Evolutionary conservation across 495 filamentous ascomycete genomes (phyloP), one percentile per base, ranked within the genome.

Genomic region (Talaromyces wortmannii): DNA sequence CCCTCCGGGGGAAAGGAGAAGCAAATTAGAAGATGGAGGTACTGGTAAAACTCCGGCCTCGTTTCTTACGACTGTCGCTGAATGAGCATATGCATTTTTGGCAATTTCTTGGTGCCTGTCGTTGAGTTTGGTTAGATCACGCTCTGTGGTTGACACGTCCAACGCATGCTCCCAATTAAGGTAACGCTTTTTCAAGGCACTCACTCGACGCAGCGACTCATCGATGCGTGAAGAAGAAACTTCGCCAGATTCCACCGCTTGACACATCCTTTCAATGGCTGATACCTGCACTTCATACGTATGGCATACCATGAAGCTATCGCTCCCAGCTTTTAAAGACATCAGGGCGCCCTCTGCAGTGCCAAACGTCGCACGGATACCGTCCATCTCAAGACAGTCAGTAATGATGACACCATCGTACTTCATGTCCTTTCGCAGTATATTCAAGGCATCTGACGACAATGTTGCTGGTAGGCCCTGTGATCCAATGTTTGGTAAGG

Each of bases 241-340:
- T 6, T 62, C 54, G 5, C 73, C 75, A 36, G 67, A 67, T 44
- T 68, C 55, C 2, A 78, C 61, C 10, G 75, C 76, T 52, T 74
- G 55, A 42, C 64, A 59, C 2, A 79, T 67, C 16, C 62, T 57
- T 44, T 70, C 64, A 29, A 79, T 75, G 3, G 76, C 72, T 5
- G 57, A 68, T 10, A 75, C 62, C 50, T 79, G 76, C 29, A 72
- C 73, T 10, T 63, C 59, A 52, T 72, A 76, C 7, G 76, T 79
- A 58, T 79, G 76, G 52, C 75, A 79, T 10, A 79, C 66, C 75
- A 78, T 78, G 12, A 76, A 63, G 33, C 75, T 76, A 43, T 79
- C 76, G 48, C 69, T 73, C n/a, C 76, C 76, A 30, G 76, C 76
- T 40, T 67, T 67, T 32, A 79, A 52, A 2, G 76, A 71, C 44